Percentiles rank a stretch among this genome's conserved stretches.
These are phyloP conservation scores for Cucumis cinereus DNA, from an alignment of 306 rosid genomes.

Conservation along the genomic window DNA sequence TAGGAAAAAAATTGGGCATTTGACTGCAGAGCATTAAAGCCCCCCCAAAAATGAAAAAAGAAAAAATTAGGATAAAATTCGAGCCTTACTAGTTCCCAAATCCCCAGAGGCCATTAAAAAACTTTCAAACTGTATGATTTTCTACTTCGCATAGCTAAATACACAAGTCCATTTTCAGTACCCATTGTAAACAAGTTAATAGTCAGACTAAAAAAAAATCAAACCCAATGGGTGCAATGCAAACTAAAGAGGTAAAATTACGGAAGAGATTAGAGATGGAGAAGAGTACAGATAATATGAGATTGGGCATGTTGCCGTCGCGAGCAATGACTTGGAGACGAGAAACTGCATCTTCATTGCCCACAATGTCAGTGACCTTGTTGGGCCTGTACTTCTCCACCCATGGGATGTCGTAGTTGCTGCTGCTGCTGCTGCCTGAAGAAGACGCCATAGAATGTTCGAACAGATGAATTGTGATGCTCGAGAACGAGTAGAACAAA, in stretches of 20 bases:
- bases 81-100: neutral
- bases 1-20: neutral
- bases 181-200: neutral
- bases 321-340: slow-evolving; percentile 88
- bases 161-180: neutral
- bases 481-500: neutral
- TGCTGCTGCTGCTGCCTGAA: slow-evolving; percentile 15
- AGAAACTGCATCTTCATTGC: slow-evolving; percentile 80
- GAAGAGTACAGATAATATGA: slow-evolving; percentile 47
- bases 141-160: neutral
- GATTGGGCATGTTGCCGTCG: slow-evolving; percentile 94
- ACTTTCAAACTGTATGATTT: neutral
- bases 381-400: slow-evolving; percentile 87
- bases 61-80: neutral
- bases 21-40: neutral
- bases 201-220: neutral
- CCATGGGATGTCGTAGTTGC: slow-evolving; percentile 73
- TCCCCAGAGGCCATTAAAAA: neutral
- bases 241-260: neutral
- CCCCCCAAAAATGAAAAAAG: neutral
- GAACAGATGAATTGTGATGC: neutral
- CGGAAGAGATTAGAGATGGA: neutral
- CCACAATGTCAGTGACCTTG: slow-evolving; percentile 76
- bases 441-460: slow-evolving; percentile 42
- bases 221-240: neutral